phyloP scores from a whole-genome alignment of 306 rosid species.

The Medicago arabica region DNA sequence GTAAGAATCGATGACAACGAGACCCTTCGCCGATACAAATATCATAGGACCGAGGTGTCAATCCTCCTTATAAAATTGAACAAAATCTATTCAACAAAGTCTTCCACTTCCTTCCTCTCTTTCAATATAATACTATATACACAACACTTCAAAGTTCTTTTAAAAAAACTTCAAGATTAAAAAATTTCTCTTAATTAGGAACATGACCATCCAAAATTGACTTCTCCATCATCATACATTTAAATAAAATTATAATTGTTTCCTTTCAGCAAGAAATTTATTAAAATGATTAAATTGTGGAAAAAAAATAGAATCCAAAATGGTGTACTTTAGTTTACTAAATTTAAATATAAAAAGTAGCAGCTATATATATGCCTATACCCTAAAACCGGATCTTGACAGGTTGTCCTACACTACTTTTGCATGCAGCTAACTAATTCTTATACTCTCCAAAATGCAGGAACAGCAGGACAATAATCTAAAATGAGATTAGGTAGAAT shows the following conservation, averaged over 20 bases:
- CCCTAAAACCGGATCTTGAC: constrained; percentile 11
- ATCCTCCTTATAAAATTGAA: neutral
- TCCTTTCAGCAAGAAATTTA: constrained; percentile 5
- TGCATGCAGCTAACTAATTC: constrained; percentile 1
- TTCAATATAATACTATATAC: neutral
- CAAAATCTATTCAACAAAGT: neutral
- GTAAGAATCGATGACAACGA: too few relatives aligned
- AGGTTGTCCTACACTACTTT: constrained; percentile 30
- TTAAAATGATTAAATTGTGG: constrained; percentile 10
- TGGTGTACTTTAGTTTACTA: neutral
- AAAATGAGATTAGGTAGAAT: constrained; percentile 25
- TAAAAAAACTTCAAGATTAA: too few relatives aligned
- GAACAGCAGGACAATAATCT: neutral
- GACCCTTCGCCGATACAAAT: too few relatives aligned
- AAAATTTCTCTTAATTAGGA: neutral
- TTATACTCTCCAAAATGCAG: neutral
- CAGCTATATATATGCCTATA: constrained; percentile 15
- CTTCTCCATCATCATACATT: constrained; percentile 34
- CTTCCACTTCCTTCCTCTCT: neutral
- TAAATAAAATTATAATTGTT: constrained; percentile 23
- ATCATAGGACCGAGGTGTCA: too few relatives aligned
- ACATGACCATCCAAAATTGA: constrained; percentile 36
- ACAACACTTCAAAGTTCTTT: constrained; percentile 18
- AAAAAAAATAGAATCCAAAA: constrained; percentile 17
- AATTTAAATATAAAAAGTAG: neutral